Base-by-base conservation (phyloP, 495 filamentous ascomycete genomes). In the Aspergillus coremiiformis region DNA sequence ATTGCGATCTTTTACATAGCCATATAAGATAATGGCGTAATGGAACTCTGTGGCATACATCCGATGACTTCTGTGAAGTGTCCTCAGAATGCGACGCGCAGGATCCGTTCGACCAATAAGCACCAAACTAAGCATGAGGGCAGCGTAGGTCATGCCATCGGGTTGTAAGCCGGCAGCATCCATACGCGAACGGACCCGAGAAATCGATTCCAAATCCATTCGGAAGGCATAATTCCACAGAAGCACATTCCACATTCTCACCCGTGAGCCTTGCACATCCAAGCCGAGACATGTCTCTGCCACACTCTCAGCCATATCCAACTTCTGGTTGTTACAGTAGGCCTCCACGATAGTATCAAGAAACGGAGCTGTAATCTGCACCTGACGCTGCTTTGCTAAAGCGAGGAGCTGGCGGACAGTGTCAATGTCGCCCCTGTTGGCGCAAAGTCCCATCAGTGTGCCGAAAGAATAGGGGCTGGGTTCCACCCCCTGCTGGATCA, bases 191-290 rank as follows among this genome's bases (percentile, higher is more conserved):
- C 86, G 79, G 17, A 89, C 54, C 21, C 75, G 76, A 44, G 81
- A 77, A 21, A 87, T 74, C 33, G 73, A 70, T 4, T 69, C 67
- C 39, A 90, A 58, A 55, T 93, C 82, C 52, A 83, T 73, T 5
- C 79, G 74, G 49, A 79, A 71, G 15, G 86, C 88, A 60, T 89
- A 75, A 24, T 83, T 79, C 49, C 75, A 72, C 4, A 96, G 67
- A 15, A 96, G 67, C 17, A 77, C 70, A 61, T 96, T 96, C 87
- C 88, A 96, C 69, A 92, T 81, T 42, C 71, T 64, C 14, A 83
- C 82, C 30, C 72, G 70, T 35, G 69, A 74, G 10, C 76, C 66
- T 49, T 70, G 51, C n/a, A 72, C 51, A 21, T 68, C 56, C 30
- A 76, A 63, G 0, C 61, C 53, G 35, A 73, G 50, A 47, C 69